A percentile compares a stretch with the other conserved stretches of the same genome.
Evolutionary conservation across 257 asterid genomes (phyloP).

Genomic region (Petrea volubilis): DNA sequence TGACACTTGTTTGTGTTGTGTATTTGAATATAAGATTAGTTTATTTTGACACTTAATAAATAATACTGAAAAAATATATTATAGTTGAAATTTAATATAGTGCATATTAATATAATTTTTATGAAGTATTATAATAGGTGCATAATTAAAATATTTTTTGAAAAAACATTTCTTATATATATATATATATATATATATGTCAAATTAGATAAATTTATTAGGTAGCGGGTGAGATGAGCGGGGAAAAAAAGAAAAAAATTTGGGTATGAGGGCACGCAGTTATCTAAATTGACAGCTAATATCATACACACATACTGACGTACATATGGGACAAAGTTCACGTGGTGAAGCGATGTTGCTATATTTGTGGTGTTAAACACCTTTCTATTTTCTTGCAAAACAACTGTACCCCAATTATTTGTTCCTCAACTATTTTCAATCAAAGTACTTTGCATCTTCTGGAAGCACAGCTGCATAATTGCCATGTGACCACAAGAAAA

Average conservation of each 20-base stretch:
- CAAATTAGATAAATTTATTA: too few species aligned
- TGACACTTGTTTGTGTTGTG: too few species aligned
- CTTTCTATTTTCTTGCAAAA: constrained; percentile 9
- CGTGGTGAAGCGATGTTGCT: not conserved
- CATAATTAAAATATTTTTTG: too few species aligned
- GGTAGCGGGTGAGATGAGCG: not conserved
- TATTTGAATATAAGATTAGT: too few species aligned
- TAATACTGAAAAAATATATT: too few species aligned
- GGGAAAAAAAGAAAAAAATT: not conserved
- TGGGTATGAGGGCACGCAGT: not conserved
- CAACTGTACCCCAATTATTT: not conserved
- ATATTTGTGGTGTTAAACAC: not conserved
- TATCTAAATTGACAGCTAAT: not conserved
- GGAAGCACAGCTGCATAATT: not conserved
- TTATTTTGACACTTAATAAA: too few species aligned
- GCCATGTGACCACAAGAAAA: constrained; percentile 13
- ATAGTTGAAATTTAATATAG: too few species aligned
- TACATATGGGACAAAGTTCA: constrained; percentile 11
- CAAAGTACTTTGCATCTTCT: not conserved
- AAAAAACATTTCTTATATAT: too few species aligned
- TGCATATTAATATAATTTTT: too few species aligned
- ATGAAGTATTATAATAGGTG: too few species aligned
- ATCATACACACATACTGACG: not conserved
- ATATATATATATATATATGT: too few species aligned
- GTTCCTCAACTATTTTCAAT: not conserved